phyloP scores from a whole-genome alignment of 1,284 basidiomycete genomes.

The Cryptococcus jaspeensis region DNA sequence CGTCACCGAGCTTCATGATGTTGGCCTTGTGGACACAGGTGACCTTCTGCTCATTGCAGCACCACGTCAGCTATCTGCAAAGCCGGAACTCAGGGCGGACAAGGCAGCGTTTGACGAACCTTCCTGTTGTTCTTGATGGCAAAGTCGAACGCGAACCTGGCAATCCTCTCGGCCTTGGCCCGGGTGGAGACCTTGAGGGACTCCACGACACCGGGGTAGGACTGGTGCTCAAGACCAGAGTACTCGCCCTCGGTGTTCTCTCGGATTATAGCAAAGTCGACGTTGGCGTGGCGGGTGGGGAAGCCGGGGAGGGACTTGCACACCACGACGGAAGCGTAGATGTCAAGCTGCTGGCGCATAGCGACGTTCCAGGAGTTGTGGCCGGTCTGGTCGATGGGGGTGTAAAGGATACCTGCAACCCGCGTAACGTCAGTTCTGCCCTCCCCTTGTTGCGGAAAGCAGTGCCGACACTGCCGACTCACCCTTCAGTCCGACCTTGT shows the following conservation, averaged over 20 bases:
- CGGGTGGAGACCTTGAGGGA: slow-evolving; percentile 96
- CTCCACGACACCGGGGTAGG: slow-evolving; percentile 98
- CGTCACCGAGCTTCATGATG: slow-evolving; percentile 99
- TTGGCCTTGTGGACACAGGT: slow-evolving; percentile 99
- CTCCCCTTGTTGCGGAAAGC: not conserved
- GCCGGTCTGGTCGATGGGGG: slow-evolving; percentile 91
- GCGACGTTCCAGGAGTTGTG: slow-evolving; percentile 99
- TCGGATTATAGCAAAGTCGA: slow-evolving; percentile 99
- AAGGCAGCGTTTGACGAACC: slow-evolving; percentile 55
- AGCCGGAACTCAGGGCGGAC: not conserved
- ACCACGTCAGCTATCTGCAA: not conserved
- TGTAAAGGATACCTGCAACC: slow-evolving; percentile 87
- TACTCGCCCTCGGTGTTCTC: slow-evolving; percentile 99
- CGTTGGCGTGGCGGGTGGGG: slow-evolving; percentile 92
- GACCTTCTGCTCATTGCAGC: slow-evolving; percentile 69
- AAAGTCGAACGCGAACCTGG: slow-evolving; percentile 98
- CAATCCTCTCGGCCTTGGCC: slow-evolving; percentile 94
- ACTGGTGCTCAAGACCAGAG: slow-evolving; percentile 97
- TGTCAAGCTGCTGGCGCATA: slow-evolving; percentile 98
- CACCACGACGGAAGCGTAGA: slow-evolving; percentile 96
- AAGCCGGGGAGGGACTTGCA: slow-evolving; percentile 99
- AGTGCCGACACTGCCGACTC: slow-evolving; percentile 32
- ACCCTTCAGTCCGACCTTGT: slow-evolving; percentile 99
- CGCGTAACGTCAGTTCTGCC: not conserved
- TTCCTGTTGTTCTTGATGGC: slow-evolving; percentile 98